These are phyloP conservation scores for Russula earlei DNA, from an alignment of 768 basidiomycete genomes.

Conservation along the genomic window DNA sequence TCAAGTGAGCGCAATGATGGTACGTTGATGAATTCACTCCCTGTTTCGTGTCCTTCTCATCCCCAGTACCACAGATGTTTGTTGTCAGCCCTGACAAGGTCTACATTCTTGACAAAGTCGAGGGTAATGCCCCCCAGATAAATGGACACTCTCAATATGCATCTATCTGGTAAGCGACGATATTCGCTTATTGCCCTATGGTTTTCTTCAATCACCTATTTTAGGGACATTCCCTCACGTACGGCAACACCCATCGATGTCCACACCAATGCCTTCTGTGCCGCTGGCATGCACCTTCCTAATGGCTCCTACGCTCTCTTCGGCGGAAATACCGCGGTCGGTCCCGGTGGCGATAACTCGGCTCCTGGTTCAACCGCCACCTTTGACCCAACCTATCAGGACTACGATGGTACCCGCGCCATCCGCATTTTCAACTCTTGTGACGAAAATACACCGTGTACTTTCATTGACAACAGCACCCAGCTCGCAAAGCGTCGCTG, in stretches of 20 bases:
- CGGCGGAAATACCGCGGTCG: constrained; percentile 71
- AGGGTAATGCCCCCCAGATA: constrained; percentile 59
- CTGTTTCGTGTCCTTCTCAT: neutral
- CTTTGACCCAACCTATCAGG: constrained; percentile 61
- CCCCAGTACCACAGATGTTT: constrained; percentile 47
- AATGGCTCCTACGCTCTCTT: constrained; percentile 69
- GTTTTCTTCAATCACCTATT: neutral
- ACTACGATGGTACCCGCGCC: constrained; percentile 71
- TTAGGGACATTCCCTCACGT: constrained; percentile 54
- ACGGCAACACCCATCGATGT: constrained; percentile 61
- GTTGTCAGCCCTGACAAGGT: constrained; percentile 71
- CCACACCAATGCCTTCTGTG: constrained; percentile 66
- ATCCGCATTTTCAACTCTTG: constrained; percentile 83
- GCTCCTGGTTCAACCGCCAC: constrained; percentile 33
- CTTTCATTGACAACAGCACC: constrained; percentile 63
- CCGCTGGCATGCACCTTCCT: constrained; percentile 74
- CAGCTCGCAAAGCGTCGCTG: constrained; percentile 63
- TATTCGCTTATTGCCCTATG: neutral
- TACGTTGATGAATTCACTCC: constrained; percentile 20
- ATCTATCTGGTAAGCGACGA: constrained; percentile 48
- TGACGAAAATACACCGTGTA: constrained; percentile 42
- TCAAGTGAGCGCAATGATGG: constrained; percentile 47
- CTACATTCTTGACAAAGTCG: constrained; percentile 88
- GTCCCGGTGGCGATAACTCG: constrained; percentile 50
- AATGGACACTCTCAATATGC: constrained; percentile 70